Base-by-base conservation (phyloP, 108 stramenopile species). In the Nitzschia putrida region DNA sequence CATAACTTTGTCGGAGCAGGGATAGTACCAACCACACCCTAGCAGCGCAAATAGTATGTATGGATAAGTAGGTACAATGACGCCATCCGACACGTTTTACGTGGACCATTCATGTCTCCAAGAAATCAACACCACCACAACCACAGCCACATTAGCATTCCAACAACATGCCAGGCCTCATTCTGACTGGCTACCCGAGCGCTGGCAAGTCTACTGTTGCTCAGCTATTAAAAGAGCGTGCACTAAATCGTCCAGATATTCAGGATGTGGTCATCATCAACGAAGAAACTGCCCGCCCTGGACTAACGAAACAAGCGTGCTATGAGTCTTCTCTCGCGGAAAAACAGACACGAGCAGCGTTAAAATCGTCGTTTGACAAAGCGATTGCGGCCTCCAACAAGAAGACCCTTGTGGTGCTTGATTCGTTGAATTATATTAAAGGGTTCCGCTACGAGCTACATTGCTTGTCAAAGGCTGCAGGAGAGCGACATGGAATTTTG, bases 341-440 rank as follows among this genome's bases (percentile, higher is more conserved):
- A 72, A 95, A 95, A 68, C 25, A 71, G 37, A 91, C 90, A 9
- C 80, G 94, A 41, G 88, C 75, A 10, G 94, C 87, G 23, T 65
- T 95, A 43, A 95, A 95, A 61, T 67, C 85, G 0, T 58, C 74
- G 24, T 87, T 95, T 63, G 94, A 95, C 78, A 71, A 79, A 39
- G 78, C 79, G n/a, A 68, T 80, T 18, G 69, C 59, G 38, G 53
- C 11, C 24, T 25, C 50, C 61, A 68, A 79, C 24, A 69, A 69
- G 49, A 26, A 49, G 37, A 85, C 86, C 0, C 64, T 95, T 47
- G 83, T 95, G 38, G 88, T 95, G 72, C 74, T 92, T 60, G 94
- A 95, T 86, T 89, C 88, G 3, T 37, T 95, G 53, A 95, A 95
- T 68, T 92, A 92, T 77, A 95, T 95, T 75, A 95, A 95, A 65